Evolutionary conservation across 805 yeast species (phyloP), one percentile per base, ranked within the genome.

Genomic region (Starmerella scarabaei): DNA sequence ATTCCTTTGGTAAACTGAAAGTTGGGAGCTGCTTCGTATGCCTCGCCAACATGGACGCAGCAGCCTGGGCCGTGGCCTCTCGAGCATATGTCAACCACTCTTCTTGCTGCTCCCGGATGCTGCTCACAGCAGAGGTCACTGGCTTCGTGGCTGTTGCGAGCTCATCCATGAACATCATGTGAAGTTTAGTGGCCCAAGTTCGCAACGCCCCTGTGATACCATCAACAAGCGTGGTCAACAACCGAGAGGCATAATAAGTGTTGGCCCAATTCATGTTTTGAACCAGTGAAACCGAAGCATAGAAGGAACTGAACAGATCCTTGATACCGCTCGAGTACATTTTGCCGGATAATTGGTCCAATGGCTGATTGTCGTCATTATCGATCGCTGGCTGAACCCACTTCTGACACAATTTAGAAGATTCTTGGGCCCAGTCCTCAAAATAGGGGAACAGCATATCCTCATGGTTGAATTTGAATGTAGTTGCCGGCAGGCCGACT

Each of bases 241-340:
- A 53, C 45, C 67, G 65, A 0, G 93, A 79, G 16, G 69, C 56
- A 49, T 84, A 86, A 38, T 63, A 65, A 36, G 67, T 69, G 53
- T 80, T 67, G 14, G 62, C 59, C 95, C 95, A 86, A 1, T 69
- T 62, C 32, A 82, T 67, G 3, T 66, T 67, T 14, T 65, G 65
- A 33, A 86, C 61, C n/a, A 81, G 64, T 4, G 63, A 59, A 17
- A 81, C 54, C 11, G 73, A 68, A 38, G 75, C 75, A 43, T 69
- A 69, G 27, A 80, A 67, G 55, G 80, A 65, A 8, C 73, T 66
- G 56, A 80, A 78, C 12, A 80, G 67, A 54, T 81, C 91, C 18
- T 70, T 54, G 1, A 79, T 80, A 0, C 88, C 80, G 2, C 73
- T 63, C 44, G 83, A 75, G 51, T 66, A 49, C 38, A 56, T 37